Evolutionary conservation across 164 flowering plant genomes (phyloP), one percentile per base, ranked within the genome.

Genomic region (Malania oleifera): DNA sequence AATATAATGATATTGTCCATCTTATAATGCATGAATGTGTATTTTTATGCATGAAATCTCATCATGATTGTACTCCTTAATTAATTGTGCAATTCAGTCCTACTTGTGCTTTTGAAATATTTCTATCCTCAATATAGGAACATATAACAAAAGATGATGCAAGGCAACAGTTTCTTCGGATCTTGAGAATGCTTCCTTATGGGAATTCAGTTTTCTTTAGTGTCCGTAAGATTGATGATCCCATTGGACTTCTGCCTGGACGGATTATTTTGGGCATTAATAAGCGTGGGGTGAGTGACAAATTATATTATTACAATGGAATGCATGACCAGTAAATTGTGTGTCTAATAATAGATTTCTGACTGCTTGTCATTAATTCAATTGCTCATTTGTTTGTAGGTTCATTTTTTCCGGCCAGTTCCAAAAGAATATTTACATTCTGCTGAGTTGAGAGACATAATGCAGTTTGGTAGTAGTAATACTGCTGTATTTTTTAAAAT

Each of bases 391-490:
- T 44, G 4, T 44, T 43, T 38, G 8, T 64, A 95, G 99, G 96
- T 95, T 74, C 99, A 95, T 72, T 95, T 95, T 74, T 95, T 95
- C 60, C 98, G 99, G 35, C 99, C 99, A 6, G 98, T 95, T 75
- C 99, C 99, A 46, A 95, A 95, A 69, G 99, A 95, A 63, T 95
- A 95, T 75, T 63, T 95, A 55, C 99, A 95, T 72, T 95, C 99
- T 37, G 96, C 98, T 35, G 99, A 95, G 63, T 59, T 95, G n/a
- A 82, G 99, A 63, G 99, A 95, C 70, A 95, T 95, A 61, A 95
- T 95, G 99, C 99, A 95, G 65, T 95, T 95, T 66, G 99, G 99
- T 26, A 95, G 98, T 68, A 95, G 99, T 75, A 91, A 91, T 61
- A 84, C 96, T 63, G 99, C 99, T 70, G 98, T 95, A 2, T 91